These are phyloP conservation scores for Salix brachista DNA, from an alignment of 345 rosid species.

Conservation along the genomic window DNA sequence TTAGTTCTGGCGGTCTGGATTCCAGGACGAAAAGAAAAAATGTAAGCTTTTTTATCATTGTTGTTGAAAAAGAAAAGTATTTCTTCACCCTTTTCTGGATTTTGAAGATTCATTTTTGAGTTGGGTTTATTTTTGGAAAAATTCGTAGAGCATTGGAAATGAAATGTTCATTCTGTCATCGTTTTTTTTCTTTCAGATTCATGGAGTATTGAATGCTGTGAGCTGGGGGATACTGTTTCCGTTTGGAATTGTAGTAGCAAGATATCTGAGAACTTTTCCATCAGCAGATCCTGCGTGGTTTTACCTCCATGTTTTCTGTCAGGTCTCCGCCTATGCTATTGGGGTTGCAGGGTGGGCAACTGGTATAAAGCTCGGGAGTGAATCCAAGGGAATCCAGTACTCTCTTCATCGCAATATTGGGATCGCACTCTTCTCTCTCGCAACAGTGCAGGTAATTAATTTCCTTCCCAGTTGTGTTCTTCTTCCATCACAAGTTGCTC, in stretches of 20 bases:
- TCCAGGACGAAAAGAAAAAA: slow-evolving; percentile 49
- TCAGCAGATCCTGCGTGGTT: slow-evolving; percentile 91
- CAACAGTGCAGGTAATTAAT: slow-evolving; percentile 66
- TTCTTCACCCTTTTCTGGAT: neutral
- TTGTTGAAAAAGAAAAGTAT: neutral
- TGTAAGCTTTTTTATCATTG: slow-evolving; percentile 26
- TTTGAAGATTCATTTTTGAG: neutral
- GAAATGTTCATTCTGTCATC: neutral
- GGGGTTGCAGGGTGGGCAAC: slow-evolving; percentile 93
- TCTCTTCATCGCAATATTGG: slow-evolving; percentile 60
- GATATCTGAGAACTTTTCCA: slow-evolving; percentile 61
- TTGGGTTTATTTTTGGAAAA: neutral
- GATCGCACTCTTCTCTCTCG: slow-evolving; percentile 58
- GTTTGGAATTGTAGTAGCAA: slow-evolving; percentile 57
- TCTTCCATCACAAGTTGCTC: too few relatives aligned
- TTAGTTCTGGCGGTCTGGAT: neutral
- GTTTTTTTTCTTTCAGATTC: slow-evolving; percentile 45
- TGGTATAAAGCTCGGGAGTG: slow-evolving; percentile 77
- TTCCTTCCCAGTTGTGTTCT: neutral
- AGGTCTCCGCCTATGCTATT: slow-evolving; percentile 59
- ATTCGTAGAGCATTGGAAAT: too few relatives aligned
- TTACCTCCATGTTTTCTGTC: slow-evolving; percentile 69
- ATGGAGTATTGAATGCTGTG: slow-evolving; percentile 77
- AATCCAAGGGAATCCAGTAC: slow-evolving; percentile 44
- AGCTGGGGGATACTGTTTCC: slow-evolving; percentile 92